These are phyloP conservation scores for Monosiga brevicollis DNA, from an alignment of 78 protist genomes.

Conservation along the genomic window DNA sequence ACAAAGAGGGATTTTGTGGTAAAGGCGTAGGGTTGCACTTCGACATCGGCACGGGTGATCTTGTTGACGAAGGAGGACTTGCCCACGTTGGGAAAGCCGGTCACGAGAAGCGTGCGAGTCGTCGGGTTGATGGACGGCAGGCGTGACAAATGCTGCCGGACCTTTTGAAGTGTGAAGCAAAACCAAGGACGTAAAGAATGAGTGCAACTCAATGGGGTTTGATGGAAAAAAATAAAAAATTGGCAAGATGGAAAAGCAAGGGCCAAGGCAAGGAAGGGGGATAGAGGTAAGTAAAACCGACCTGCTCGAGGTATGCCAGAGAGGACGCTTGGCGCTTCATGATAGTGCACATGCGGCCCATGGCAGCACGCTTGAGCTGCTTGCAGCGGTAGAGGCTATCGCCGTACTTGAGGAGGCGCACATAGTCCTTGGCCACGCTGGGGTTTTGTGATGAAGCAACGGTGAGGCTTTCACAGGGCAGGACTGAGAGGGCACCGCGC, in stretches of 20 bases:
- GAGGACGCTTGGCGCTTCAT: conserved; percentile 60
- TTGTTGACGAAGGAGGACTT: conserved; percentile 94
- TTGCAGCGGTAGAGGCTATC: conserved; percentile 98
- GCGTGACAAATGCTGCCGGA: conserved; percentile 97
- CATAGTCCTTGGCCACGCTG: conserved; percentile 87
- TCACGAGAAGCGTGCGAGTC: conserved; percentile 88
- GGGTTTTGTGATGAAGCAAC: conserved; percentile 33
- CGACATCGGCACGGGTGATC: conserved; percentile 95
- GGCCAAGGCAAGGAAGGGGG: too few species aligned
- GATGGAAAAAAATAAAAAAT: too few species aligned
- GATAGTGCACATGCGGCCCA: conserved; percentile 97
- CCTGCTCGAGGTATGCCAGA: conserved; percentile 90
- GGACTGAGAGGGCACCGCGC: too few species aligned
- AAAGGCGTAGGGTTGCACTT: conserved; percentile 99
- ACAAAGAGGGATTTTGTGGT: conserved; percentile 98
- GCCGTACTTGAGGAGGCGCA: conserved; percentile 93
- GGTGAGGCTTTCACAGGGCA: too few species aligned
- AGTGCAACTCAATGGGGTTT: too few species aligned
- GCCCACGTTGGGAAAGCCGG: conserved; percentile 98
- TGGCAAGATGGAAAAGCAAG: too few species aligned
- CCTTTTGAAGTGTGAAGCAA: too few species aligned
- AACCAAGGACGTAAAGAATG: too few species aligned
- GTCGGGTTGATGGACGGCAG: conserved; percentile 98
- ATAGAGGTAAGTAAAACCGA: too few species aligned
- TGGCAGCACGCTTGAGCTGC: conserved; percentile 97